phyloP scores from a whole-genome alignment of 768 basidiomycete species.

The Hypholoma fasciculare region DNA sequence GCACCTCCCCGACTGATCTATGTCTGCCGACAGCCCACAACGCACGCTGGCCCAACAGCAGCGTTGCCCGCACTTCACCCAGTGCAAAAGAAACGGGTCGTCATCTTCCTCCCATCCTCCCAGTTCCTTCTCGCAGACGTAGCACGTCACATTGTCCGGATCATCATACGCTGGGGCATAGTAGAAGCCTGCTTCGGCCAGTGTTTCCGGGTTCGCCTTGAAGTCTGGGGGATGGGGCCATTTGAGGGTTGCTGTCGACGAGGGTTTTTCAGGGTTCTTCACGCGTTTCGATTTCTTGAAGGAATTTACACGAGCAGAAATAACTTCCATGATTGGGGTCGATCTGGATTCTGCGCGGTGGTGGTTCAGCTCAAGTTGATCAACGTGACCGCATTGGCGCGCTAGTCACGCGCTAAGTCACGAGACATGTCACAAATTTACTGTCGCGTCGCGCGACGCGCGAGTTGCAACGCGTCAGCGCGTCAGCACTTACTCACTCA shows the following conservation, averaged over 20 bases:
- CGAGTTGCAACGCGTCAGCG: too few relatives aligned
- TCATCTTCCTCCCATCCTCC: constrained; percentile 85
- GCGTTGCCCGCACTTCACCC: constrained; percentile 55
- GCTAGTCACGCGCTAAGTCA: constrained; percentile 35
- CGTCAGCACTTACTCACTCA: too few relatives aligned
- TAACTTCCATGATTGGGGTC: constrained; percentile 44
- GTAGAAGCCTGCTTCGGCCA: constrained; percentile 92
- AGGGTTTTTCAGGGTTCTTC: constrained; percentile 53
- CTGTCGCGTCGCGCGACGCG: too few relatives aligned
- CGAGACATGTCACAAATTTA: constrained; percentile 5
- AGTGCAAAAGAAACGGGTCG: constrained; percentile 86
- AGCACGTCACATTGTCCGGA: constrained; percentile 80
- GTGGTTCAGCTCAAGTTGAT: constrained; percentile 12
- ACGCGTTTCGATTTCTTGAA: constrained; percentile 65
- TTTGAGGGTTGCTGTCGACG: constrained; percentile 49
- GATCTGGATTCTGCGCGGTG: constrained; percentile 6
- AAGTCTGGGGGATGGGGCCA: constrained; percentile 78
- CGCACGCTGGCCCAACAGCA: constrained; percentile 85
- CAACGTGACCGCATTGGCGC: constrained; percentile 26
- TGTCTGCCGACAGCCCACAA: constrained; percentile 64
- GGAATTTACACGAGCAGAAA: constrained; percentile 62
- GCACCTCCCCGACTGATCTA: constrained; percentile 58
- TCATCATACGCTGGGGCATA: constrained; percentile 69
- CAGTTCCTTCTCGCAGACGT: constrained; percentile 78
- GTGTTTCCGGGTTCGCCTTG: constrained; percentile 66